phyloP scores from a whole-genome alignment of 176 grass and related monocot species.

The Tuctoria greenei region DNA sequence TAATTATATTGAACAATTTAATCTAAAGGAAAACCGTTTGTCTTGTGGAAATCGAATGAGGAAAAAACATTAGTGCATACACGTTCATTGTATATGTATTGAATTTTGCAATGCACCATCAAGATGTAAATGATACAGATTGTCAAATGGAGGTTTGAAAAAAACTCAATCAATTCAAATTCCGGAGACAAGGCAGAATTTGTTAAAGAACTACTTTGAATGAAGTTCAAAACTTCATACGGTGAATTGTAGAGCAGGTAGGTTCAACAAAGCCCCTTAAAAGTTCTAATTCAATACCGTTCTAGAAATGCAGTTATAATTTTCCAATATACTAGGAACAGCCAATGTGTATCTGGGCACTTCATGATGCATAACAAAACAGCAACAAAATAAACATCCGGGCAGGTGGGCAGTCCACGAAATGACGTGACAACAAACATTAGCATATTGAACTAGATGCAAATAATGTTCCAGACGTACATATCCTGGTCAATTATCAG shows the following conservation, averaged over 20 bases:
- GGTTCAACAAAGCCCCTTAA: background rate
- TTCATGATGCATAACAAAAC: no score
- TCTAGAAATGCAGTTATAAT: background rate
- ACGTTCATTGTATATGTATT: background rate
- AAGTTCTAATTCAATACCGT: background rate
- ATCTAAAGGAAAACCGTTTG: no score
- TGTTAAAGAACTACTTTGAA: background rate
- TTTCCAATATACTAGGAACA: conserved; percentile 23
- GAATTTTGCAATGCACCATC: background rate
- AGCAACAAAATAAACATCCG: no score
- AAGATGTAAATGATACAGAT: conserved; percentile 1
- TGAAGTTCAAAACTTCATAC: background rate
- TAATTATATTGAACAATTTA: no score
- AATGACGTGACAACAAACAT: no score
- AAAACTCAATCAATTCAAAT: background rate
- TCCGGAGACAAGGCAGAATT: conserved; percentile 2
- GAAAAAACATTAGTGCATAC: no score
- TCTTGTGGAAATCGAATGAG: no score
- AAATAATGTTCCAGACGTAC: no score
- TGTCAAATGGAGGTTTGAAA: background rate
- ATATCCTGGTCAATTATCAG: no score
- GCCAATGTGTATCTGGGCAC: background rate
- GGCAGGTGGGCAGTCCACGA: no score
- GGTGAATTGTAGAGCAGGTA: background rate
- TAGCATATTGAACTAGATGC: no score